Conservation (phyloP, 345 rosid species). For the Populus deltoides region DNA sequence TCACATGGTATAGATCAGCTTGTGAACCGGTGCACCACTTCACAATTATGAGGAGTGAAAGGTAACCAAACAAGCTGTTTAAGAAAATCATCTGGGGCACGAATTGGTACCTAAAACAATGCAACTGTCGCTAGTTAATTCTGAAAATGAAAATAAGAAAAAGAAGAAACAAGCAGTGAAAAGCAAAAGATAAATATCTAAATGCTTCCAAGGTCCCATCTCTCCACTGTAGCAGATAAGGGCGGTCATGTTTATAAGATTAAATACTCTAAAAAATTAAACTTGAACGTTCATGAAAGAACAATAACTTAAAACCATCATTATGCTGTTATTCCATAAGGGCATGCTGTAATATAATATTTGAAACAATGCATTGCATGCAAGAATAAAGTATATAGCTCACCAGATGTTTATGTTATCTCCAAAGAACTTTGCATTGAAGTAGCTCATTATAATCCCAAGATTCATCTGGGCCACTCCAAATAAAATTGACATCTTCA, state of each 20-base stretch:
- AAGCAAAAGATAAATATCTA: background rate
- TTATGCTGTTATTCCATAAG: background rate
- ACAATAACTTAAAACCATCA: background rate
- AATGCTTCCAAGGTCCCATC: background rate
- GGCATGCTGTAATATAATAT: background rate
- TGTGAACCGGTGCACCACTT: slow-evolving; percentile 94
- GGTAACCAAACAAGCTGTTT: slow-evolving; percentile 89
- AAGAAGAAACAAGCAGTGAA: background rate
- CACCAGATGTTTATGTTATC: slow-evolving; percentile 65
- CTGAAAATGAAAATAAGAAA: background rate
- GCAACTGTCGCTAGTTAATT: background rate
- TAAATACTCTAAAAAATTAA: background rate
- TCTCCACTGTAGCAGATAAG: background rate
- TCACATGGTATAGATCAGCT: slow-evolving; percentile 84
- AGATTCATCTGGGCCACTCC: slow-evolving; percentile 99
- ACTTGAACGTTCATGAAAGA: background rate
- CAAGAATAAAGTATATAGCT: slow-evolving; percentile 1
- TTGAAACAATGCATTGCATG: background rate
- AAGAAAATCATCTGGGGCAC: slow-evolving; percentile 92
- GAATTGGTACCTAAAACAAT: slow-evolving; percentile 76
- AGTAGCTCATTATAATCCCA: slow-evolving; percentile 81
- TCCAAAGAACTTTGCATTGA: slow-evolving; percentile 75
- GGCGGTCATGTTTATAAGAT: background rate
- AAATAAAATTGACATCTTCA: slow-evolving; percentile 97
- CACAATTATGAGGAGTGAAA: slow-evolving; percentile 75